Base-by-base conservation (phyloP, 2,329 filamentous ascomycete species). In the Calonectria pseudoturangicola region DNA sequence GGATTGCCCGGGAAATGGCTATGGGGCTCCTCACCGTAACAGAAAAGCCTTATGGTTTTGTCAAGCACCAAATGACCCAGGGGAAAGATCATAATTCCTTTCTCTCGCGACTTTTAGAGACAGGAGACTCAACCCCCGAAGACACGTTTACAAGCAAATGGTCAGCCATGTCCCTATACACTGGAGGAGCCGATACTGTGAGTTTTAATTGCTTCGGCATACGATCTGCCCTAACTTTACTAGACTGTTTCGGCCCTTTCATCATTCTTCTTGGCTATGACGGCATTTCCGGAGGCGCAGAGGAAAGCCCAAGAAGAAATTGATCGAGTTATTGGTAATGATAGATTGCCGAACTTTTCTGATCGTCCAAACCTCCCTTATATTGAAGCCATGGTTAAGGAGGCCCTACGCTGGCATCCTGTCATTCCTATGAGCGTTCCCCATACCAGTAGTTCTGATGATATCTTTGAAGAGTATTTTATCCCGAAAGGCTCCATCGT, bases 361-460 rank as follows among this genome's bases (percentile, higher is more conserved):
- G 82, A 83, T 64, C 74, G 76, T 0, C 47, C 72, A 4, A 79
- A 71, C 0, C 64, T 83, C 15, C 79, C 79, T 0, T 83, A 82
- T 28, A 51, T 82, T 12, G 67, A 82, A 15, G 79, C 79, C 1
- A 48, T 79, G 3, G 73, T 83, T 0, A 83, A 82, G n/a, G 81
- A 83, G 39, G 68, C 74, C 6, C 41, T 78, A 9, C 66, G 82
- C 1, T 83, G 79, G 79, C 74, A 76, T 51, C 80, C 81, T 0
- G 75, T 82, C 3, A 78, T 77, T 0, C 83, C 84, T 1, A 78
- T 85, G 68, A 76, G 81, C 0, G 80, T 89, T 1, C 81, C 84
- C 2, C 83, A 86, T 56, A 80, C 80, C 3, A 84, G 86, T 9
- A 80, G 80, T 0, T 78, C 77, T 2, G 80, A 82, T 10, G 74